Conservation (phyloP, 805 yeast species). For the Lachancea fermentati region DNA sequence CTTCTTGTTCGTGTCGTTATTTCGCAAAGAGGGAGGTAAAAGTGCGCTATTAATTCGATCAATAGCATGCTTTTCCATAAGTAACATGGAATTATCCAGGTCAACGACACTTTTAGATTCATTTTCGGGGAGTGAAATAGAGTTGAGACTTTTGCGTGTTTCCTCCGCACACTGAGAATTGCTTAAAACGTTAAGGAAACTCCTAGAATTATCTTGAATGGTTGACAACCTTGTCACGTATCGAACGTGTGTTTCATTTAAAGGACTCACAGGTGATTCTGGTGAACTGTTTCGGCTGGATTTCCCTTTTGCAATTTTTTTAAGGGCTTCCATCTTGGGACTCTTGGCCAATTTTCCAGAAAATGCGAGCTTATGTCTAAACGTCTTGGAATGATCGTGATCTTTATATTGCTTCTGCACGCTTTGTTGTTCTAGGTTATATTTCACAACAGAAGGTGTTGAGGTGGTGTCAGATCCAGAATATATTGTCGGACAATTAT, state of each 20-base stretch:
- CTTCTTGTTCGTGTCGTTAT: background rate
- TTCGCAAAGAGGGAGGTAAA: conserved; percentile 25
- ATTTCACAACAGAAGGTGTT: conserved; percentile 25
- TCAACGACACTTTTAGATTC: conserved; percentile 6
- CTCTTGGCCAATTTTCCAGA: background rate
- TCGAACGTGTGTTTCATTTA: conserved; percentile 5
- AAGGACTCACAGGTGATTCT: background rate
- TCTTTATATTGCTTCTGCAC: background rate
- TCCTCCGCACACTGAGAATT: conserved; percentile 1
- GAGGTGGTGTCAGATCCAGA: conserved; percentile 18
- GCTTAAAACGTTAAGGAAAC: conserved; percentile 16
- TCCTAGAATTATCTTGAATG: conserved; percentile 27
- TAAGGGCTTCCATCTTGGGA: conserved; percentile 2
- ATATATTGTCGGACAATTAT: conserved; percentile 10
- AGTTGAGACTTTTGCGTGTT: conserved; percentile 1
- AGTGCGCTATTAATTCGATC: conserved; percentile 29
- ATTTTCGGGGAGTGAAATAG: conserved; percentile 3
- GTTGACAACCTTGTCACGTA: conserved; percentile 28
- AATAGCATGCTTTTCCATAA: conserved; percentile 26
- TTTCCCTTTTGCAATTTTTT: conserved; percentile 1
- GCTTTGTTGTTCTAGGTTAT: conserved; percentile 8
- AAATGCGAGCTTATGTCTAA: too few species aligned
- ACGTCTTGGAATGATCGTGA: background rate
- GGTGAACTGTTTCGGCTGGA: background rate
- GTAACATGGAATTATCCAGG: conserved; percentile 12